phyloP scores from a whole-genome alignment of 345 rosid species.

The Dipteronia dyeriana region DNA sequence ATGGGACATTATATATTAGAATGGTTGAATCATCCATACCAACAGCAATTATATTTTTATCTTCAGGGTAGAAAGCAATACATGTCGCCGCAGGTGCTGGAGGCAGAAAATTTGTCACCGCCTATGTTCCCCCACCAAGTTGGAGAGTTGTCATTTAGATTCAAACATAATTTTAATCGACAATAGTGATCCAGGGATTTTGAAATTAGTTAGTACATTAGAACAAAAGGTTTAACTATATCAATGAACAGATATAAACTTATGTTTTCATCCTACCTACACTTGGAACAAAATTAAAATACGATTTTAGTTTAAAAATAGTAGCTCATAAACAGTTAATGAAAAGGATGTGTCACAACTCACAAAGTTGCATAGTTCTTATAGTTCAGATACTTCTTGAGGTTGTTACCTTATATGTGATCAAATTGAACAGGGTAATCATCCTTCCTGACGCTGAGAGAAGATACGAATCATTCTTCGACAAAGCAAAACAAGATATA shows the following conservation, averaged over 20 bases:
- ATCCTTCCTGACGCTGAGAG: slow-evolving; percentile 46
- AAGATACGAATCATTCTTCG: slow-evolving; percentile 48
- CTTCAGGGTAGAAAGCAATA: slow-evolving; percentile 42
- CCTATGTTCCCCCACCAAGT: slow-evolving; percentile 18
- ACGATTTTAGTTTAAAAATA: background rate
- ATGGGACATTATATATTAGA: slow-evolving; percentile 33
- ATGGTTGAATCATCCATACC: slow-evolving; percentile 45
- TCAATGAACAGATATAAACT: background rate
- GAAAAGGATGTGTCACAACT: too few relatives aligned
- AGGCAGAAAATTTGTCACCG: slow-evolving; percentile 31
- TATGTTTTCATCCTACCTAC: background rate
- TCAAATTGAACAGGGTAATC: slow-evolving; percentile 41
- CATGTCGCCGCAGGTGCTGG: slow-evolving; percentile 38
- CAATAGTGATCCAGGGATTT: background rate
- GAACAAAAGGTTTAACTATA: background rate
- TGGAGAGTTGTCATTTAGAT: slow-evolving; percentile 12
- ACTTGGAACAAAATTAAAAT: background rate
- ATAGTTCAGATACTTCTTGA: background rate
- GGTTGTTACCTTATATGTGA: slow-evolving; percentile 37
- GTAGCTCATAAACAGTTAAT: background rate
- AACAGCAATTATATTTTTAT: slow-evolving; percentile 42
- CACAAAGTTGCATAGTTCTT: background rate
- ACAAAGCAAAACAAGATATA: slow-evolving; percentile 36
- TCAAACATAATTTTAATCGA: background rate
- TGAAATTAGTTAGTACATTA: background rate